Evolutionary conservation across 768 basidiomycete species (phyloP), one percentile per base, ranked within the genome.

Genomic region (Termitomyces sp.): DNA sequence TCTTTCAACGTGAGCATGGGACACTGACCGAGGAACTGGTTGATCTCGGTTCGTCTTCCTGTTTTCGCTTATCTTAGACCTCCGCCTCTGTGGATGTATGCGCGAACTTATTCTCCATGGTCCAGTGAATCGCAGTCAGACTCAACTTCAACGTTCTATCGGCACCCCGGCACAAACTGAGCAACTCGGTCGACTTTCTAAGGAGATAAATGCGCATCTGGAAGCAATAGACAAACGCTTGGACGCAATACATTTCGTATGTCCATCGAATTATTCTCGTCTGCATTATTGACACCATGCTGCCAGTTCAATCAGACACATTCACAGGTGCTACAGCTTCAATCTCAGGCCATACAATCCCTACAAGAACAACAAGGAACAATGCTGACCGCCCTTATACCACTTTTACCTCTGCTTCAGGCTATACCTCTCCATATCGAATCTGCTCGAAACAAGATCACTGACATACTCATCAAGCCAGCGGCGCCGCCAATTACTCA

Each of bases 1-100:
- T 84, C n/a, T 86, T 86, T 58, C 79, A 86, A 58, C 73, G 74
- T 25, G 84, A 84, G 54, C 81, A 79, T 21, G 86, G 89, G 59
- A 73, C 73, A 23, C 72, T 88, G 16, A 68, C 78, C 4, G 73
- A 78, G 23, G 84, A 85, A 53, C 75, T 87, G 7, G 73, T 80
- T 1, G 82, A 82, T 66, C 71, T 84, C 21, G 78, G 86, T 84
- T 63, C 57, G 81, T 75, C 6, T 21, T 43, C 34, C 23, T 42
- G 21, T 52, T 59, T 54, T 38, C 40, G 23, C 47, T 42, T 44
- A 50, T 41, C 34, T 45, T 53, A 51, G 21, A 31, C n/a, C n/a
- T 29, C 25, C 19, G 32, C 48, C 43, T 47, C 37, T 48, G 29
- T 59, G 54, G 58, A 64, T 67, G 14, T 57, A 45, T 59, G 50